Conservation (phyloP, 208 protist genomes). For the Leishmania mexicana region DNA sequence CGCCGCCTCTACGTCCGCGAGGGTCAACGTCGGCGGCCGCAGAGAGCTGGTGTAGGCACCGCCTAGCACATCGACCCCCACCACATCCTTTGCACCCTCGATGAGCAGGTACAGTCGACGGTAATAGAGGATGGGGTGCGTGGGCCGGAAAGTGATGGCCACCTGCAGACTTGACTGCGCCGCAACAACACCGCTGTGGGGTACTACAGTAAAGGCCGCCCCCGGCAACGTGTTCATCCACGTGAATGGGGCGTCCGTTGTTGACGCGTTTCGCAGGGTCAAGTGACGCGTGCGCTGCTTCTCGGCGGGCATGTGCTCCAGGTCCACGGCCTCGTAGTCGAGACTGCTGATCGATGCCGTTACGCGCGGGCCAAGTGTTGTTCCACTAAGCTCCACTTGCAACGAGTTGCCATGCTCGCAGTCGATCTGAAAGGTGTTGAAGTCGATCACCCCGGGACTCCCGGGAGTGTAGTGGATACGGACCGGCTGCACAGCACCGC, state of each 20-base stretch:
- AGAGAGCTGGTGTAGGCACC: conserved; percentile 64
- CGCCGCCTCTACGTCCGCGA: conserved; percentile 67
- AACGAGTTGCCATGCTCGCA: conserved; percentile 72
- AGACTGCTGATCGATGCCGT: conserved; percentile 52
- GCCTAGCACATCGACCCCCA: conserved; percentile 87
- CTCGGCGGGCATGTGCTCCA: conserved; percentile 42
- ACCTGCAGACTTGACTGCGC: conserved; percentile 49
- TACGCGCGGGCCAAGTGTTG: conserved; percentile 53
- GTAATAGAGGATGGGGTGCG: conserved; percentile 83
- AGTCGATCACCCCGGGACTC: conserved; percentile 36
- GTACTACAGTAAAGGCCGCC: conserved; percentile 66
- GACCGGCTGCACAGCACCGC: conserved; percentile 47
- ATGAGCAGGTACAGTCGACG: conserved; percentile 78
- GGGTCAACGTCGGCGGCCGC: conserved; percentile 66
- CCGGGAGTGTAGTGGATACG: conserved; percentile 52
- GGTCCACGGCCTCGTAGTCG: conserved; percentile 81
- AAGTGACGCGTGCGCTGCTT: conserved; percentile 35
- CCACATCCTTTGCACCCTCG: conserved; percentile 41
- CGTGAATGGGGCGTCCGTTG: conserved; percentile 23
- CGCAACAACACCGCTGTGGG: conserved; percentile 54
- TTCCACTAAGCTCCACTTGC: conserved; percentile 49
- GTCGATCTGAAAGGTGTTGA: conserved; percentile 49
- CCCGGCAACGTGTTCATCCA: conserved; percentile 43
- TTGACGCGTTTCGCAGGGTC: conserved; percentile 60
- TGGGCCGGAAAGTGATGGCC: conserved; percentile 74